Base-by-base conservation (phyloP, 2,329 filamentous ascomycete genomes). In the Pestalotiopsis sp. region DNA sequence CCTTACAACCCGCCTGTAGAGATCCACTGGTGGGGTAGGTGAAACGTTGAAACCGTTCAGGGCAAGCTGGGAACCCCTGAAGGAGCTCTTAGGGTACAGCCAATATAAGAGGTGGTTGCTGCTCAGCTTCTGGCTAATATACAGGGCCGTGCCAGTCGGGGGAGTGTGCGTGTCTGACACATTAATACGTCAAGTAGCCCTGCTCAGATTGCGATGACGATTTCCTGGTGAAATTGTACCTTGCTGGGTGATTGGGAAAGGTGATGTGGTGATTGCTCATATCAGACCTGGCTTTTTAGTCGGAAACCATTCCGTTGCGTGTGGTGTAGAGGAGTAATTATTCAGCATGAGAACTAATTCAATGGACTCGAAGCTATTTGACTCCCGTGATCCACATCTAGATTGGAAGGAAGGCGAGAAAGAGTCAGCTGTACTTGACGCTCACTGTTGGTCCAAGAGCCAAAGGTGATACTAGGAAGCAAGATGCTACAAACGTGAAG, bases 41-140 rank as follows among this genome's bases (percentile, higher is more conserved):
- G 59, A 62, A 39, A 62, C 59, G 31, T 62, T 36, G 59, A 62
- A 62, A 62, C 59, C 31, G 59, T 62, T 62, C 59, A 52, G 45
- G 45, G 17, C 45, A 23, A 52, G 45, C 45, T 52, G 45, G 59
- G 13, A 62, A 39, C 59, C 59, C 59, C 31, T 62, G 59, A 39
- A 27, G 17, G n/a, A 62, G 27, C 25, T 36, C 27, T 14, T 17
- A 36, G 59, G 59, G 31, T 36, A 36, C 31, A 36, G 31, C 31
- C 31, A 36, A 36, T 62, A 39, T 14, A 20, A 38, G 25, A 36
- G 38, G 59, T 62, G 13, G 27, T 20, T 20, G 31, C 59, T 52
- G 20, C 20, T 52, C 20, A 17, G n/a, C 17, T 36, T 36, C 31
- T n/a, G 17, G 45, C 7, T n/a, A 52, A 52, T 52, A 52, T 52